Evolutionary conservation across 139 green algal species (phyloP), one percentile per base, ranked within the genome.

Genomic region (Auxenochlorella protothecoides): DNA sequence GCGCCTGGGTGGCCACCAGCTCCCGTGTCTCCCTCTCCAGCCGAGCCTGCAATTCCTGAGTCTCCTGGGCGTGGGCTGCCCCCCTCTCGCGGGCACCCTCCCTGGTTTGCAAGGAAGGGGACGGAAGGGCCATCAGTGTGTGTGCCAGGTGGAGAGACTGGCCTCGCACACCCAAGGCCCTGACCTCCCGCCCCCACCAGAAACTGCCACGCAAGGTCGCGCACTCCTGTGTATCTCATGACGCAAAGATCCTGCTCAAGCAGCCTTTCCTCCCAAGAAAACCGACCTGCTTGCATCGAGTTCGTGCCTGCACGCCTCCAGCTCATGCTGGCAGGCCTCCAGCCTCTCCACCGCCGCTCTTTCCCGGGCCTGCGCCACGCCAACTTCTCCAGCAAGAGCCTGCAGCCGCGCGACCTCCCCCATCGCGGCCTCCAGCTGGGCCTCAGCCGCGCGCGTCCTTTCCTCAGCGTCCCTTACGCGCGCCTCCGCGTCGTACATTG

Each of bases 301-400:
- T 2, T 62, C 11, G 10, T 62, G 57, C 57, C 57, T 62, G 57
- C 57, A 62, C 9, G 59, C 13, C 52, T 54, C 59, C 59, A 73
- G 59, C 69, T 73, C 59, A 53, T 74, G 70, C 53, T 62, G 61
- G 61, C n/a, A 74, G 13, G n/a, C 61, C 15, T 66, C 15, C 57
- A 15, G 57, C 57, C 11, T 8, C 27, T 59, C 12, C 6, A 53
- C 65, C 5, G 52, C 52, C 11, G 65, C 65, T 13, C 57, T 52
- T 5, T 69, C 16, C 11, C 14, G 55, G 5, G 9, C 6, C 52
- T 69, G 53, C 5, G 14, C 5, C 65, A 59, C 52, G 6, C 15
- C 27, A 44, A 44, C 65, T 11, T n/a, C 7, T 12, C 52, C 67
- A 4, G 55, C 55, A 15, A n/a, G 15, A 55, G 14, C 27, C 67